Conservation (phyloP, 2,329 filamentous ascomycete species). For the Rhynchosporium secalis region DNA sequence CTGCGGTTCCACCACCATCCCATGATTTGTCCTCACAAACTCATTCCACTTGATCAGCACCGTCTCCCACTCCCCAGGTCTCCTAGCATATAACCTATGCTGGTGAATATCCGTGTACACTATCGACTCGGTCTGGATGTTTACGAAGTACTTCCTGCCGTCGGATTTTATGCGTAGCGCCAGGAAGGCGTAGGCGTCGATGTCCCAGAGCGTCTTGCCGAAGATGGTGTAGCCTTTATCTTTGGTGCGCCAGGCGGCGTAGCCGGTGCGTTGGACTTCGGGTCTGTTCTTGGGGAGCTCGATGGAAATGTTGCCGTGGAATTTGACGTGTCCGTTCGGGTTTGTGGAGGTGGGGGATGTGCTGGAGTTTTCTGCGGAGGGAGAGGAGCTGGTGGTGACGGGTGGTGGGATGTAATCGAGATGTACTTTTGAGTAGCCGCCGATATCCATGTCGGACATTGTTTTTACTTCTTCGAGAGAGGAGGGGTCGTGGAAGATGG, state of each 20-base stretch:
- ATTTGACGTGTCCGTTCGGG: slow-evolving; percentile 65
- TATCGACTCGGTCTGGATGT: slow-evolving; percentile 91
- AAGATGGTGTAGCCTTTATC: slow-evolving; percentile 80
- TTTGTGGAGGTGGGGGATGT: slow-evolving; percentile 31
- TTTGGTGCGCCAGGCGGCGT: slow-evolving; percentile 84
- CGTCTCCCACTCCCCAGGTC: slow-evolving; percentile 89
- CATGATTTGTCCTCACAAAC: slow-evolving; percentile 93
- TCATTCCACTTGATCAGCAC: slow-evolving; percentile 87
- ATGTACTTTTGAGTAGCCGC: slow-evolving; percentile 75
- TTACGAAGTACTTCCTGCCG: slow-evolving; percentile 89
- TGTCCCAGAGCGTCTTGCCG: slow-evolving; percentile 81
- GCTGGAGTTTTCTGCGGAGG: not conserved
- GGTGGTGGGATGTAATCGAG: slow-evolving; percentile 54
- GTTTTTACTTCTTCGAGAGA: slow-evolving; percentile 62
- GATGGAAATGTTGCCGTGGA: slow-evolving; percentile 86
- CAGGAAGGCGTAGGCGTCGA: slow-evolving; percentile 85
- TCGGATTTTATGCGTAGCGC: slow-evolving; percentile 88
- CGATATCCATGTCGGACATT: slow-evolving; percentile 85
- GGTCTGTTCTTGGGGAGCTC: slow-evolving; percentile 73
- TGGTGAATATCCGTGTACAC: slow-evolving; percentile 96
- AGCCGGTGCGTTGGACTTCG: slow-evolving; percentile 78
- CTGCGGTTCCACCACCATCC: slow-evolving; percentile 89
- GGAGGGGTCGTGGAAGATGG: slow-evolving; percentile 57
- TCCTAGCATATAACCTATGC: slow-evolving; percentile 78
- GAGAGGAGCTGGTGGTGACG: slow-evolving; percentile 25